Evolutionary conservation across 2,329 filamentous ascomycete genomes (phyloP).

Genomic region (Alternaria sp.): DNA sequence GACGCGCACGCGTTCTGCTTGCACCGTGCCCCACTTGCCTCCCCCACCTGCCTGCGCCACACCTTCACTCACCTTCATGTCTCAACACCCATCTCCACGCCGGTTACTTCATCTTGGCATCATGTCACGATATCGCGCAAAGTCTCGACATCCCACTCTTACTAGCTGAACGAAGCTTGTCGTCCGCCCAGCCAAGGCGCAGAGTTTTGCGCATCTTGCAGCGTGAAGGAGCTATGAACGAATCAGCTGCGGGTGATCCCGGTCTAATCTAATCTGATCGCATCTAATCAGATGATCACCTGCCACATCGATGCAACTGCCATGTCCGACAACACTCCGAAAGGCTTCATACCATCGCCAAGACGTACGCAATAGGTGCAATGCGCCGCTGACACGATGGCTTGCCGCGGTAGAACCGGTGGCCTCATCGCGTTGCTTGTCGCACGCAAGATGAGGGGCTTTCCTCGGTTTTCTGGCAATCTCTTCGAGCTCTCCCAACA

Average conservation of each 20-base stretch:
- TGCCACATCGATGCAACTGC: not conserved
- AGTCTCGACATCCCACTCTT: not conserved
- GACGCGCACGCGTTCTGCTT: not conserved
- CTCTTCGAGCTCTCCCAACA: not conserved
- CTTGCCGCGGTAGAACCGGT: not conserved
- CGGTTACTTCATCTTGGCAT: not conserved
- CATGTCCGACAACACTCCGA: not conserved
- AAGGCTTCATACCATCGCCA: not conserved
- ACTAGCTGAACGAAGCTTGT: not conserved
- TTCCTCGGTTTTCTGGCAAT: not conserved
- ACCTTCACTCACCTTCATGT: not conserved
- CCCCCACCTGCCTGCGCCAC: not conserved
- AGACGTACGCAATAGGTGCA: not conserved
- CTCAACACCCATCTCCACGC: not conserved
- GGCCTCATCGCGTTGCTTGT: not conserved
- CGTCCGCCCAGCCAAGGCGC: not conserved
- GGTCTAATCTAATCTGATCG: slow-evolving; percentile 3
- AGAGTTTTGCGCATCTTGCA: not conserved
- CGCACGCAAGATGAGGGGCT: not conserved
- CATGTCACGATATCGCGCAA: not conserved
- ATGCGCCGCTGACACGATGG: not conserved
- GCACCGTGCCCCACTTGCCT: not conserved
- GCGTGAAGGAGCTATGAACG: not conserved
- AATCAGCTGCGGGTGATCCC: not conserved
- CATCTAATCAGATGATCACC: slow-evolving; percentile 4